Evolutionary conservation across 1,284 basidiomycete species (phyloP), one percentile per base, ranked within the genome.

Genomic region (Heterobasidion occidentale): DNA sequence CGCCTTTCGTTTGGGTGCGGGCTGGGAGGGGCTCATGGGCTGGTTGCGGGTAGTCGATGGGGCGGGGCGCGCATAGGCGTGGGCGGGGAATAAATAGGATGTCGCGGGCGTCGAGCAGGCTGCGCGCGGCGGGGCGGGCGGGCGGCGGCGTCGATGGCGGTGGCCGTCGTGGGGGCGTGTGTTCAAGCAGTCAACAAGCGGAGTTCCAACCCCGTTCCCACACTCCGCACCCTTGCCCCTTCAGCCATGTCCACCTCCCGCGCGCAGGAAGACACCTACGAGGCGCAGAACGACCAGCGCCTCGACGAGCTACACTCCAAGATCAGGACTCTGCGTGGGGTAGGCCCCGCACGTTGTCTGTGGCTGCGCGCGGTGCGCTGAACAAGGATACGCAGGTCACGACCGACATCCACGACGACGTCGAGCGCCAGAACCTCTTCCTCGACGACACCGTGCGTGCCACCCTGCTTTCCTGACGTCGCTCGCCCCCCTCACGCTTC

Each of bases 291-390:
- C 66, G 88, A 92, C 73, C 81, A 89, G 62, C 75, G 81, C 47
- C 75, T 92, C n/a, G 88, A 92, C 56, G 84, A 89, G 51, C 73
- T 92, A 1, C 89, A 91, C 66, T 81, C 86, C 9, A 92, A 92
- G 68, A 80, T 92, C 52, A 79, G 88, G 47, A 86, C 85, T 33
- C 66, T 92, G 48, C 81, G 89, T 60, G 85, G 86, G 12, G 90
- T 91, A 69, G 63, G 80, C 69, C 42, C 42, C 33, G n/a, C 42
- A 62, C 17, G 56, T 15, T 36, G 38, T 9, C 44, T 19, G 19
- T 19, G 19, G 19, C 19, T 19, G 19, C 19, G 19, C 19, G 45
- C 19, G 52, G 56, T 46, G 52, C 55, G 56, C 50, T 38, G 38
- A 14, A 36, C 59, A 9, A 55, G 36, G 38, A n/a, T 27, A 14